Base-by-base conservation (phyloP, 192 early-diverging fungal genomes). In the Entomortierella beljakovae region DNA sequence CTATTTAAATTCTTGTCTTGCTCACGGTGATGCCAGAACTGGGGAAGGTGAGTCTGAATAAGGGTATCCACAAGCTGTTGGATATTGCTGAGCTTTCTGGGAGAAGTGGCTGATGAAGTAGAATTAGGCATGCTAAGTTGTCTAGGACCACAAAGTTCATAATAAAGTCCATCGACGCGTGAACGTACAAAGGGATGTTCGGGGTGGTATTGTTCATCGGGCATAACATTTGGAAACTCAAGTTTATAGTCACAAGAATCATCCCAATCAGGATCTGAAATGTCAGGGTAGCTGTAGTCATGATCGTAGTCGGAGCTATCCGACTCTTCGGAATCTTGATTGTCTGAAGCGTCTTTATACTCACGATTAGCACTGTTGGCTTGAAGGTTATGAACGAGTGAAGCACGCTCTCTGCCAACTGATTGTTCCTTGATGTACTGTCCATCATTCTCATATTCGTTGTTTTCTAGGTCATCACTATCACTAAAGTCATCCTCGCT, bases 1-100 rank as follows among this genome's bases (percentile, higher is more conserved):
- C 10, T 7, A 20, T 48, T 63, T 31, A 64, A 25, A 0, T 10
- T 8, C 3, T 18, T 26, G 54, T 64, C 40, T 16, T 37, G 48
- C 8, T 31, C 46, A 6, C 70, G 70, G 33, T 59, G n/a, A 2
- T 16, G 9, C 61, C 61, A 64, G 49, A 73, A 73, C 9, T 65
- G 46, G 0, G 70, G 70, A 23, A 73, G 40, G 25, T 56, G 42
- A 11, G 23, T 32, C 33, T 31, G 55, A 7, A 73, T 38, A 6
- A 73, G 62, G 18, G 32, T 32, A 22, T 73, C 52, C 35, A 73
- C 49, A 0, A 73, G 32, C 8, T 64, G 34, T 2, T 29, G 48
- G 32, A 59, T 42, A 20, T 50, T 71, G 18, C 22, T 55, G 38
- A 33, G 55, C 32, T n/a, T 66, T 49, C 0, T 18, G 40, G 16